Percentiles rank a stretch among this genome's conserved stretches.
phyloP scores from a whole-genome alignment of 2,329 filamentous ascomycete genomes.

The Hypoxylon sp. region DNA sequence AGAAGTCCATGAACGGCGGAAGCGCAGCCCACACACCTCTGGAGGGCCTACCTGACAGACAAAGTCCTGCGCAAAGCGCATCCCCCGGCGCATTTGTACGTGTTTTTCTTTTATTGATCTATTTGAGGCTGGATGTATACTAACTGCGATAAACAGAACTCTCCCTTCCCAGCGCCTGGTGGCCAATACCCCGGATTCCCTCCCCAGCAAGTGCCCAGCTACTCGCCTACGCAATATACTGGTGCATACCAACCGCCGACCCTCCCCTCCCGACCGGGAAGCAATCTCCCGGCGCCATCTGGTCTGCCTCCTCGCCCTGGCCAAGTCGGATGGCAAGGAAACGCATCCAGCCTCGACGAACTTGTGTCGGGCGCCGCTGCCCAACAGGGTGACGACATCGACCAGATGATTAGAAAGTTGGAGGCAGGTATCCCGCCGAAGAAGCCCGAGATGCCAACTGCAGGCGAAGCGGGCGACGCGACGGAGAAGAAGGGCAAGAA shows the following conservation, averaged over 20 bases:
- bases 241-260: conserved; percentile 52
- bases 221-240: conserved; percentile 49
- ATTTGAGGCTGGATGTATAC: conserved; percentile 7
- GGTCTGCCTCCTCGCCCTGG: conserved; percentile 57
- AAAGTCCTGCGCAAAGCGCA: conserved; percentile 60
- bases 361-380: conserved; percentile 55
- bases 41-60: conserved; percentile 52
- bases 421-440: conserved; percentile 66
- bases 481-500: conserved; percentile 73
- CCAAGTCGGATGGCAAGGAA: conserved; percentile 47
- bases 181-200: conserved; percentile 51
- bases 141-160: conserved; percentile 45
- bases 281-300: conserved; percentile 50
- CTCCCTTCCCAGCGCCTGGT: conserved; percentile 56
- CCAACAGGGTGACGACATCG: conserved; percentile 68
- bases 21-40: conserved; percentile 59
- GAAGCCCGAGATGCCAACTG: conserved; percentile 45
- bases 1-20: conserved; percentile 62
- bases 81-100: conserved; percentile 68
- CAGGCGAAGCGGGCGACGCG: conserved; percentile 51
- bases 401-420: conserved; percentile 70
- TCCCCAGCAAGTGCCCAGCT: conserved; percentile 48
- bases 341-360: conserved; percentile 57
- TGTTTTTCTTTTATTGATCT: conserved; percentile 35
- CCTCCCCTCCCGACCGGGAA: conserved; percentile 58